These are phyloP conservation scores for Jatropha curcas DNA, from an alignment of 345 rosid species.

Conservation along the genomic window DNA sequence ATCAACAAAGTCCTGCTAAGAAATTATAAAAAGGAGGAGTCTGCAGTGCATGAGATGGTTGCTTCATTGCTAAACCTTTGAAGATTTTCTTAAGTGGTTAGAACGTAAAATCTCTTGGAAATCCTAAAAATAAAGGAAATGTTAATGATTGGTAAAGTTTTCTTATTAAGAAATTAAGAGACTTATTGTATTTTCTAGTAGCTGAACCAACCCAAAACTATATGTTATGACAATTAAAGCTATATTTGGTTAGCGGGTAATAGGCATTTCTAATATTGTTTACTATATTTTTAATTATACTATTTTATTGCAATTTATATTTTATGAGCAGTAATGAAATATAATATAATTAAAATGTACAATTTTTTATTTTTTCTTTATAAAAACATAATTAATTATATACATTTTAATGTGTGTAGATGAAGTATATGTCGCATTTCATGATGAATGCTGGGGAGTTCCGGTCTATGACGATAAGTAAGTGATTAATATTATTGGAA, in stretches of 20 bases:
- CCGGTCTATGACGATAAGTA: slow-evolving; percentile 93
- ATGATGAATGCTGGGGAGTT: slow-evolving; percentile 96
- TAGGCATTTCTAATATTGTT: too few species aligned
- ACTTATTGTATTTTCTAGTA: background rate
- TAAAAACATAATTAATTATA: background rate
- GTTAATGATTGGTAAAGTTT: background rate
- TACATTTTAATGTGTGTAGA: slow-evolving; percentile 39
- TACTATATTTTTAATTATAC: too few species aligned
- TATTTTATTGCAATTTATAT: too few species aligned
- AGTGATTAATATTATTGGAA: slow-evolving; percentile 30
- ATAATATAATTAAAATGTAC: too few species aligned
- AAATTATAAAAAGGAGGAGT: too few species aligned
- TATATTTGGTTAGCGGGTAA: too few species aligned
- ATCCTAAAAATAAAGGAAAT: background rate
- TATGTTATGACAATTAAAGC: too few species aligned
- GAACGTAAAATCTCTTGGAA: background rate
- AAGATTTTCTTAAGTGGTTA: background rate
- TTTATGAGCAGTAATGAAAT: too few species aligned
- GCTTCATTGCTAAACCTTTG: background rate
- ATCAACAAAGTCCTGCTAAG: too few species aligned
- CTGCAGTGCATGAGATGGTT: background rate
- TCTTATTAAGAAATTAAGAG: background rate
- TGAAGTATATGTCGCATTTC: slow-evolving; percentile 77
- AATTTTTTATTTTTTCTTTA: too few species aligned
- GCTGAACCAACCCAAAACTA: too few species aligned